Evolutionary conservation across 2,329 filamentous ascomycete genomes (phyloP).

Genomic region (Aureobasidium mangrovei): DNA sequence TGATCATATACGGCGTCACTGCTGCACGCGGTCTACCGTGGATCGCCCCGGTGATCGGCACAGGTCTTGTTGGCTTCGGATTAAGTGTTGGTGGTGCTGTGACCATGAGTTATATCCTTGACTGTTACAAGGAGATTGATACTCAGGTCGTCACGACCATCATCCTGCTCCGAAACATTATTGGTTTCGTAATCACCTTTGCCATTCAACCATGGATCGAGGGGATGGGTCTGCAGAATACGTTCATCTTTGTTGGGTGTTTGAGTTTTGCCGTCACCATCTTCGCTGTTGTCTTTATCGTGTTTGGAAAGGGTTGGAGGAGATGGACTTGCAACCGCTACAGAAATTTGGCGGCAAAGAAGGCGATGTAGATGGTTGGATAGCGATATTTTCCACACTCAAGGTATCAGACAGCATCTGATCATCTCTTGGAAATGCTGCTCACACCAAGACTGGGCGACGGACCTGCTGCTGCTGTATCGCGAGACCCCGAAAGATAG

Average conservation of each 20-base stretch:
- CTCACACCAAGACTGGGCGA: too few species aligned
- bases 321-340: conserved; percentile 11
- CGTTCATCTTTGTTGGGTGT: conserved; percentile 15
- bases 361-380: conserved; percentile 2
- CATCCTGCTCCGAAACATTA: conserved; percentile 19
- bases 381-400: background rate
- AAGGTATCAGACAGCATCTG: too few species aligned
- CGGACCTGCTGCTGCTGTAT: too few species aligned
- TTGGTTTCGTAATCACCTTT: conserved; percentile 12
- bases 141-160: conserved; percentile 17
- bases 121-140: conserved; percentile 18
- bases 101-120: conserved; percentile 18
- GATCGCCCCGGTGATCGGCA: conserved; percentile 18
- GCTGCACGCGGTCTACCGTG: conserved; percentile 17
- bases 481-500: too few species aligned
- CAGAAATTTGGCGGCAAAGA: background rate
- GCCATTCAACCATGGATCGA: conserved; percentile 15
- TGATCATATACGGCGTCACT: conserved; percentile 18
- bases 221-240: conserved; percentile 14
- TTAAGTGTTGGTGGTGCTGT: conserved; percentile 15
- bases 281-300: conserved; percentile 14
- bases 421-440: too few species aligned
- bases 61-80: conserved; percentile 18
- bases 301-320: conserved; percentile 14
- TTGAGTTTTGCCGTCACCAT: conserved; percentile 14